These are phyloP conservation scores for Bacterosira constricta DNA, from an alignment of 108 stramenopile species.

Conservation along the genomic window DNA sequence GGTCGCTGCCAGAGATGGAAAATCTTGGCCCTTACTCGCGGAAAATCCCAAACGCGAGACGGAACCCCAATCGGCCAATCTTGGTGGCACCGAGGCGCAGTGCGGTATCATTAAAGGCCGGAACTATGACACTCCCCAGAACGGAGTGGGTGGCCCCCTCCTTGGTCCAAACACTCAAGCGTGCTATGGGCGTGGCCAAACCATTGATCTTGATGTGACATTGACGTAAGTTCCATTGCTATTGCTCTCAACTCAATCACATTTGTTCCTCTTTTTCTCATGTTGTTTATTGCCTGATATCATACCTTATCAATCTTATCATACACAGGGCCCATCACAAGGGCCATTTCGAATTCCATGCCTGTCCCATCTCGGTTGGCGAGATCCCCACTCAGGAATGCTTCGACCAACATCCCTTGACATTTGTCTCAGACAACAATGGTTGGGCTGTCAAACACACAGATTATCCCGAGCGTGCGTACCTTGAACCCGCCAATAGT, in stretches of 20 bases:
- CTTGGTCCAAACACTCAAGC: neutral
- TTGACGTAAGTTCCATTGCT: no score
- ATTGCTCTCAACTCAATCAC: no score
- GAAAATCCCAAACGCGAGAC: neutral
- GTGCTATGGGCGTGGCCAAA: neutral
- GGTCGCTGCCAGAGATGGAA: neutral
- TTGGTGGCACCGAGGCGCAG: neutral
- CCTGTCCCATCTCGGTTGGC: conserved; percentile 42
- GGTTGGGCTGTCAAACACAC: conserved; percentile 7
- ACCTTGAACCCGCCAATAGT: conserved; percentile 30
- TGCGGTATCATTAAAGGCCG: neutral
- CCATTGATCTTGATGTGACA: neutral
- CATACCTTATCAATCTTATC: no score
- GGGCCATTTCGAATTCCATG: conserved; percentile 54
- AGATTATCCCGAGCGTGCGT: conserved; percentile 52
- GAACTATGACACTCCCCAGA: conserved; percentile 3
- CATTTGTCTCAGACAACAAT: conserved; percentile 39
- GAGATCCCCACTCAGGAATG: conserved; percentile 49
- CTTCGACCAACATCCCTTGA: conserved; percentile 43
- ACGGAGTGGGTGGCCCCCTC: neutral
- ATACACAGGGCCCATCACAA: conserved; percentile 43
- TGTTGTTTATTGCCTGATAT: no score
- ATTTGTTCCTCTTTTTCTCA: no score
- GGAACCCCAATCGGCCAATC: neutral
- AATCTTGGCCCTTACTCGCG: neutral